phyloP scores from a whole-genome alignment of 768 basidiomycete genomes.

The Lactifluus hygrophoroides region DNA sequence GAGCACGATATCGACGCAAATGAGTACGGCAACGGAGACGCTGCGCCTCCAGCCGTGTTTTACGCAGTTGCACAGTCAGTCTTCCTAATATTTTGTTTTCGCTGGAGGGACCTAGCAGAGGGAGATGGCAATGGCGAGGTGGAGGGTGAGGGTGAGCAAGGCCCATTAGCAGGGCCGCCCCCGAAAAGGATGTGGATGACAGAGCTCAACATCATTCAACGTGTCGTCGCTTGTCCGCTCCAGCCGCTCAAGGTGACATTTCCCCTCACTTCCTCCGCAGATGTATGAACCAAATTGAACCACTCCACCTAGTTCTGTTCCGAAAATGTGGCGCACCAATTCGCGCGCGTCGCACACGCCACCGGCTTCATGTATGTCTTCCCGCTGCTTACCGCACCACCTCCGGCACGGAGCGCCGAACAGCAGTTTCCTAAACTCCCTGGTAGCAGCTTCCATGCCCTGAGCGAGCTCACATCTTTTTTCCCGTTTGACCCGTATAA shows the following conservation, averaged over 20 bases:
- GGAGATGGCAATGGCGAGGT: slow-evolving; percentile 33
- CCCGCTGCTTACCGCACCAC: slow-evolving; percentile 69
- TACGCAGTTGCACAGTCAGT: slow-evolving; percentile 89
- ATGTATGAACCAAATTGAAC: background rate
- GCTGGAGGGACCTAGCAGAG: slow-evolving; percentile 81
- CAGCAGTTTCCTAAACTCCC: background rate
- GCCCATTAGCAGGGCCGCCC: slow-evolving; percentile 22
- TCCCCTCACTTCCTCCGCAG: background rate
- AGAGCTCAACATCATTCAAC: slow-evolving; percentile 68
- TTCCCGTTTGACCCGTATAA: slow-evolving; percentile 99
- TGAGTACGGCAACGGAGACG: slow-evolving; percentile 30
- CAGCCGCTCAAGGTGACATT: slow-evolving; percentile 79
- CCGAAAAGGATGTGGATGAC: slow-evolving; percentile 74
- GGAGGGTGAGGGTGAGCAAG: slow-evolving; percentile 31
- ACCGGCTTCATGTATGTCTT: slow-evolving; percentile 93
- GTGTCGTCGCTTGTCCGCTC: slow-evolving; percentile 69
- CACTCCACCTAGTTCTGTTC: slow-evolving; percentile 65
- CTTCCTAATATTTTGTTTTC: slow-evolving; percentile 95
- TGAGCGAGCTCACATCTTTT: slow-evolving; percentile 77
- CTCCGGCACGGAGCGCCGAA: slow-evolving; percentile 26
- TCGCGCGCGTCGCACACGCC: slow-evolving; percentile 85
- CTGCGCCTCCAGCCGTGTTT: slow-evolving; percentile 60
- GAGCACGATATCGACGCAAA: slow-evolving; percentile 68
- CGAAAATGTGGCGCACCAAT: slow-evolving; percentile 82
- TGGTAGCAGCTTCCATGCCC: slow-evolving; percentile 18